phyloP scores from a whole-genome alignment of 2,329 filamentous ascomycete species.

The Incumbomyces delicatus region DNA sequence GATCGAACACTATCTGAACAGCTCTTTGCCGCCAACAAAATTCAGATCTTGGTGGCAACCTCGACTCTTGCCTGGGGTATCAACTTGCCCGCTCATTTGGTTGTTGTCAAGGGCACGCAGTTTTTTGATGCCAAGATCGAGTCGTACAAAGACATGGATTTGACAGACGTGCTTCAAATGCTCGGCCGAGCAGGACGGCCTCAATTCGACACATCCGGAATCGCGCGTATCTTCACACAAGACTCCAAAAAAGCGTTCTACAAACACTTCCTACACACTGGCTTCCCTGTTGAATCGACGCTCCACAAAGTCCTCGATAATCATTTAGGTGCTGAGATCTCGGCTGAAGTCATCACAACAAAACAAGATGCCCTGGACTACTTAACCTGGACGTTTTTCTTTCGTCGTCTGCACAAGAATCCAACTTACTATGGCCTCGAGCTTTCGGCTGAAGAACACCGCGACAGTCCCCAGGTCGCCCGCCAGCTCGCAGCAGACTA shows the following conservation, averaged over 20 bases:
- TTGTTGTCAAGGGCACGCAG: slow-evolving; percentile 96
- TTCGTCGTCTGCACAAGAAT: slow-evolving; percentile 92
- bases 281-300: slow-evolving; percentile 93
- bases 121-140: slow-evolving; percentile 97
- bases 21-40: slow-evolving; percentile 93
- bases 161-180: slow-evolving; percentile 98
- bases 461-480: slow-evolving; percentile 62
- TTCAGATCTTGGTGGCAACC: slow-evolving; percentile 90
- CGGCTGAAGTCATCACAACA: slow-evolving; percentile 80
- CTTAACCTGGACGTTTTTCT: slow-evolving; percentile 99
- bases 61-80: slow-evolving; percentile 97
- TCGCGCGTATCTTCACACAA: slow-evolving; percentile 94
- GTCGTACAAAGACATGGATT: slow-evolving; percentile 96
- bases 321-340: slow-evolving; percentile 90
- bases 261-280: slow-evolving; percentile 96
- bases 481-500: slow-evolving; percentile 85
- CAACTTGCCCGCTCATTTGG: slow-evolving; percentile 89
- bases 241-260: slow-evolving; percentile 98
- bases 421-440: slow-evolving; percentile 95
- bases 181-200: slow-evolving; percentile 87
- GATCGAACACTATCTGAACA: slow-evolving; percentile 88
- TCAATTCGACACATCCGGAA: slow-evolving; percentile 91
- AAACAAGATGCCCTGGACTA: slow-evolving; percentile 98
- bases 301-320: slow-evolving; percentile 95
- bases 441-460: slow-evolving; percentile 80